phyloP scores from a whole-genome alignment of 306 rosid genomes.

The Ormosia emarginata region DNA sequence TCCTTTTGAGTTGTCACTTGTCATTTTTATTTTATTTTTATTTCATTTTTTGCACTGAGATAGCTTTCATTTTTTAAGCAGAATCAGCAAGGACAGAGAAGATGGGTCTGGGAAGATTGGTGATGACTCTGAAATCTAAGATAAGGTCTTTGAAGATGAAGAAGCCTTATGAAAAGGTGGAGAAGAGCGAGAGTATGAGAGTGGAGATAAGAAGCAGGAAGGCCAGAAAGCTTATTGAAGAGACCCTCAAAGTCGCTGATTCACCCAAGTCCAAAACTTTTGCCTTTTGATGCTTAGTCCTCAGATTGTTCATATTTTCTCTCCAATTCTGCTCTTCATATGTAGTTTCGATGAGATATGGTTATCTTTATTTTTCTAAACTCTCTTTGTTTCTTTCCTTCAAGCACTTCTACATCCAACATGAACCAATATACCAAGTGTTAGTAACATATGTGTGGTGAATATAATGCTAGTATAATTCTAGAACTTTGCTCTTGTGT shows the following conservation, averaged over 20 bases:
- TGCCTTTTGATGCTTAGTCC: slow-evolving; percentile 32
- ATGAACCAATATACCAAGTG: neutral
- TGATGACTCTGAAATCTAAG: slow-evolving; percentile 66
- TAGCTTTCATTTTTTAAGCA: neutral
- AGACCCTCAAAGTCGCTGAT: slow-evolving; percentile 74
- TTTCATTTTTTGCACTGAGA: neutral
- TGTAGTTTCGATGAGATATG: neutral
- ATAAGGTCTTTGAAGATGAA: slow-evolving; percentile 64
- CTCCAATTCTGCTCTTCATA: neutral
- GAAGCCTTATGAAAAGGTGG: slow-evolving; percentile 78
- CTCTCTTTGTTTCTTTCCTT: neutral
- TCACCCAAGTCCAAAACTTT: slow-evolving; percentile 59
- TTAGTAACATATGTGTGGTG: neutral
- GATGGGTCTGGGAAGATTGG: slow-evolving; percentile 60
- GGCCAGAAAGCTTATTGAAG: slow-evolving; percentile 73
- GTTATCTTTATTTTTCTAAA: neutral
- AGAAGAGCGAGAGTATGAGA: slow-evolving; percentile 97
- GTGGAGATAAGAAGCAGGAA: slow-evolving; percentile 86
- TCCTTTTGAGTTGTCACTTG: neutral
- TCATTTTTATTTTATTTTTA: too few relatives aligned
- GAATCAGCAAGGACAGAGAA: slow-evolving; percentile 24
- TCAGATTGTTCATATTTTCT: neutral
- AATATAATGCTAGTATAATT: neutral
- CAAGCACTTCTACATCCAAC: neutral
- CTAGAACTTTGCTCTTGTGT: neutral